phyloP scores from a whole-genome alignment of 202 grass and related monocot species.

The Miscanthus sacchariflorus region DNA sequence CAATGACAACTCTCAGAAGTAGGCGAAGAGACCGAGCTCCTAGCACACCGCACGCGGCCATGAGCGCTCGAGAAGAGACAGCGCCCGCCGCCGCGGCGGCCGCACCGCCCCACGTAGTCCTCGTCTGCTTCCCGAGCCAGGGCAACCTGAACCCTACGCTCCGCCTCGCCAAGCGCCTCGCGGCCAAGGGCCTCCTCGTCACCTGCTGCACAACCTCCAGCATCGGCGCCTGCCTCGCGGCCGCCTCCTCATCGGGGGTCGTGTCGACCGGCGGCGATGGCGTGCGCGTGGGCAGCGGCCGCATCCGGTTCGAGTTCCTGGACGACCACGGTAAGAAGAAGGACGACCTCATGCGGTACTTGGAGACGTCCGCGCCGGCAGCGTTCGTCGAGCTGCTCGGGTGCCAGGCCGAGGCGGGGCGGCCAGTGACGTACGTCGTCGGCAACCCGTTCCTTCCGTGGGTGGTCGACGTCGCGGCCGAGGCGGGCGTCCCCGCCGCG shows the following conservation, averaged over 20 bases:
- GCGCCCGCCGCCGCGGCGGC: neutral
- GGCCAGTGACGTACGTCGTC: slow-evolving; percentile 4
- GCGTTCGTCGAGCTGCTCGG: neutral
- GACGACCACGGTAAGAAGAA: neutral
- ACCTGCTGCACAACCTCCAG: neutral
- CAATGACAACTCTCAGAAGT: too few species aligned
- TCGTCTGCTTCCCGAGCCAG: neutral
- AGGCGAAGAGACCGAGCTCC: too few species aligned
- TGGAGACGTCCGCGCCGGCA: neutral
- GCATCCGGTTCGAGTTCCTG: slow-evolving; percentile 23
- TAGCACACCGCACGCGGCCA: neutral
- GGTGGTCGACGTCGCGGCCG: neutral
- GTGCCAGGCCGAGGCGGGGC: neutral
- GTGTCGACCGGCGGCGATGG: neutral
- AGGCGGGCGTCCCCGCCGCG: neutral
- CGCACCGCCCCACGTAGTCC: neutral
- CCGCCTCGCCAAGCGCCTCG: slow-evolving; percentile 10
- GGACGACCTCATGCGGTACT: neutral
- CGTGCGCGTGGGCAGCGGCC: neutral
- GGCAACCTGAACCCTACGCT: neutral
- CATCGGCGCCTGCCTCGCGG: neutral
- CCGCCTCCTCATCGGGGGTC: neutral
- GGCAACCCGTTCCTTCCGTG: neutral
- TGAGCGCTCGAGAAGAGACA: neutral
- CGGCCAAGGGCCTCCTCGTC: slow-evolving; percentile 3